Base-by-base conservation (phyloP, 257 asterid genomes). In the Jaltomata sinuosa region DNA sequence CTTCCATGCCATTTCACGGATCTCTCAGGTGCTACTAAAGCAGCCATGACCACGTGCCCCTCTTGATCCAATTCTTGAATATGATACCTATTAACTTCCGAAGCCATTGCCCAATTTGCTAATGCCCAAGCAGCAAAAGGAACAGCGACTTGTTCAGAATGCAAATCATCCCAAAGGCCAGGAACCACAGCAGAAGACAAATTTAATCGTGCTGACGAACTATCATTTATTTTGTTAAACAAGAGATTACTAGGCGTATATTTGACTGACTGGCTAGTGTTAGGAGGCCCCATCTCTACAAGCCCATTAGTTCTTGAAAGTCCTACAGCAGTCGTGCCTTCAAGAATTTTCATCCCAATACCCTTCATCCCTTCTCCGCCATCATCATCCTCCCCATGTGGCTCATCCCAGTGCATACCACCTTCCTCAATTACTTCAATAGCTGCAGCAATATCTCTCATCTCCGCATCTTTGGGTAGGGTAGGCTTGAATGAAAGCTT, bases 41-140 rank as follows among this genome's bases (percentile, higher is more conserved):
- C 98, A 85, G 93, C 89, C 99, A 93, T 94, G 81, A 97, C 91
- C 32, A 95, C 98, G 71, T 88, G 92, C 67, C 99, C 99, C 85
- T 97, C 98, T 67, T 84, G 88, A 91, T 97, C 99, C 88, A 97
- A 91, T 84, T 97, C 99, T 88, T 91, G 98, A 86, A 97, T 97
- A 88, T 93, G 98, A 82, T 90, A 87, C 80, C 99, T 91, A 89
- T 97, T 97, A 77, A 85, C 88, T 89, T 93, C 97, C 61, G 99
- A 95, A 85, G 97, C 97, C 97, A 91, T 94, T 76, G 99, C 99
- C 99, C 99, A 97, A 86, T 93, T 97, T 45, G 98, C 98, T 84
- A 97, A 92, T 53, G 99, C 99, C 99, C 99, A 97, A 40, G 99
- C 97, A 88, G 99, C 98, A 88, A 97, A 97, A 12, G 98, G 99